These are phyloP conservation scores for Penicillium paradoxum DNA, from an alignment of 495 filamentous ascomycete species.

Conservation along the genomic window DNA sequence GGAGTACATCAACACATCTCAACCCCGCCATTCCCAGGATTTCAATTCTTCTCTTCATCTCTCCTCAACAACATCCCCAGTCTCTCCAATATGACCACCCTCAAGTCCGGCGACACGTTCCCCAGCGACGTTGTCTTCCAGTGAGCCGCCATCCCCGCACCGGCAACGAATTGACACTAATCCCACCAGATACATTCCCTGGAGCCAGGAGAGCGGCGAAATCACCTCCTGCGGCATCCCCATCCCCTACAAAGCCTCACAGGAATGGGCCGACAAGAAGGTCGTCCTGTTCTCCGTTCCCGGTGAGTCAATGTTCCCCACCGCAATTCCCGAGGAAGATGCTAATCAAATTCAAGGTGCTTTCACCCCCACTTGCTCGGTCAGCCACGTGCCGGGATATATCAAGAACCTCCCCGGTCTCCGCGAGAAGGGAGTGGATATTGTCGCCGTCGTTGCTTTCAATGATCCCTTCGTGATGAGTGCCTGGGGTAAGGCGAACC, in stretches of 20 bases:
- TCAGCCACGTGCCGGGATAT: constrained; percentile 78
- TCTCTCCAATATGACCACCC: constrained; percentile 46
- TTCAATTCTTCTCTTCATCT: constrained; percentile 8
- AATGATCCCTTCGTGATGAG: constrained; percentile 91
- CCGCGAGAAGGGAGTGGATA: constrained; percentile 76
- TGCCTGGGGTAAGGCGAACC: constrained; percentile 92
- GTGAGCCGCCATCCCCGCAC: constrained; percentile 38
- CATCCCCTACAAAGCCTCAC: constrained; percentile 71
- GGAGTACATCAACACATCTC: not conserved
- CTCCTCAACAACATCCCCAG: not conserved
- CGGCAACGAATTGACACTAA: constrained; percentile 10
- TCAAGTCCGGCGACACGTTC: constrained; percentile 77
- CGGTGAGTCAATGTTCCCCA: constrained; percentile 37
- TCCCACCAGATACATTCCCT: constrained; percentile 58
- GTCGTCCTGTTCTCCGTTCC: constrained; percentile 85
- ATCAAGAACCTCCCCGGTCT: constrained; percentile 66
- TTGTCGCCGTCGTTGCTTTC: constrained; percentile 74
- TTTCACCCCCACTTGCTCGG: constrained; percentile 91
- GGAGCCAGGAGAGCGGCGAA: constrained; percentile 56
- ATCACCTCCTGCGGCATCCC: constrained; percentile 73
- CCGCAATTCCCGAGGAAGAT: not conserved
- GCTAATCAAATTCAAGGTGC: constrained; percentile 49
- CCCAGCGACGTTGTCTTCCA: constrained; percentile 70
- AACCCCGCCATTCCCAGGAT: not conserved
- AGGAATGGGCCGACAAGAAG: constrained; percentile 83